These are phyloP conservation scores for Chytriomyces sp. DNA, from an alignment of 192 early-diverging fungal genomes.

Conservation along the genomic window DNA sequence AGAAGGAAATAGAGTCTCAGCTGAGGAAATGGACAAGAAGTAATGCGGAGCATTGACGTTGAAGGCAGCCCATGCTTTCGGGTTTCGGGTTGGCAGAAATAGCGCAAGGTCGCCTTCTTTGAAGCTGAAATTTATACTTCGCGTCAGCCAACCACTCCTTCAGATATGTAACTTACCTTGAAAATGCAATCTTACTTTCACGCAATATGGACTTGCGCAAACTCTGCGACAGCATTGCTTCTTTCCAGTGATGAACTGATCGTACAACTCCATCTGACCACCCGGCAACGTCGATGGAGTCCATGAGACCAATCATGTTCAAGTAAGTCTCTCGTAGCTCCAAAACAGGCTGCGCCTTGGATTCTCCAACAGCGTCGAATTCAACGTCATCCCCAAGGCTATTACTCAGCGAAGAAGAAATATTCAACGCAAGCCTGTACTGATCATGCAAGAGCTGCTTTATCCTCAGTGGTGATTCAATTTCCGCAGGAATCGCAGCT, in stretches of 20 bases:
- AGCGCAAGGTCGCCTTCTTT: slow-evolving; percentile 43
- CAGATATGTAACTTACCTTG: background rate
- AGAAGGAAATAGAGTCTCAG: slow-evolving; percentile 29
- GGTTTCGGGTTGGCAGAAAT: slow-evolving; percentile 52
- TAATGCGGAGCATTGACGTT: slow-evolving; percentile 51
- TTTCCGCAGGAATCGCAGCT: background rate
- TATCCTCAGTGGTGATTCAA: background rate
- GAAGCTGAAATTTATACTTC: slow-evolving; percentile 41
- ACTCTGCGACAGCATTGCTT: slow-evolving; percentile 1
- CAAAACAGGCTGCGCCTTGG: background rate
- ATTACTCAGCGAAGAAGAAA: slow-evolving; percentile 9
- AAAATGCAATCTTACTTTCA: slow-evolving; percentile 18
- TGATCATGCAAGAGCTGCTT: slow-evolving; percentile 6
- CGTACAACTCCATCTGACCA: slow-evolving; percentile 17
- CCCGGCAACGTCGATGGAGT: slow-evolving; percentile 11
- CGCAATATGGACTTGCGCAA: background rate
- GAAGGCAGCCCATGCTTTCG: slow-evolving; percentile 55
- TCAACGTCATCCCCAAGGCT: slow-evolving; percentile 6
- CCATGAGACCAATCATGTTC: slow-evolving; percentile 17
- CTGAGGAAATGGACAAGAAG: slow-evolving; percentile 36
- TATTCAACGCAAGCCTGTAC: background rate
- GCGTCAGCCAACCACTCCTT: too few species aligned
- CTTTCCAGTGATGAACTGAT: slow-evolving; percentile 2
- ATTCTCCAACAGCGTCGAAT: background rate
- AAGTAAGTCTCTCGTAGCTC: slow-evolving; percentile 16